Evolutionary conservation across 208 protist species (phyloP).

Genomic region (Blechomonas ayalai): DNA sequence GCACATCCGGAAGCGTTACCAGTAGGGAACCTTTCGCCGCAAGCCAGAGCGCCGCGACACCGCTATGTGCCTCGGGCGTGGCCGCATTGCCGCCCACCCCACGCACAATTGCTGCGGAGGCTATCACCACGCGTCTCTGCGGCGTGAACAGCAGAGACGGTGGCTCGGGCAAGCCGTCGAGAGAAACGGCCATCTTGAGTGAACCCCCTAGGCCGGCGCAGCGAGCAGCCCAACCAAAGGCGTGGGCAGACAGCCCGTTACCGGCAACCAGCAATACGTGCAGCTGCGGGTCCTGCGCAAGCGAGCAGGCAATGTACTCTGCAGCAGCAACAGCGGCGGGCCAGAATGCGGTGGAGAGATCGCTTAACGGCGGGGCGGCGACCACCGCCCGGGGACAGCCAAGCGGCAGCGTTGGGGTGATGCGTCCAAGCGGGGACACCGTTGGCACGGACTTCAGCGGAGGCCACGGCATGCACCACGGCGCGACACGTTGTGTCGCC

Average conservation of each 20-base stretch:
- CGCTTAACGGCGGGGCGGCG: conserved; percentile 9
- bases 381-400: conserved; percentile 33
- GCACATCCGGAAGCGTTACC: conserved; percentile 69
- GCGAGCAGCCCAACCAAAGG: conserved; percentile 71
- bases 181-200: conserved; percentile 31
- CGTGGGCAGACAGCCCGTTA: conserved; percentile 45
- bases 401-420: conserved; percentile 21
- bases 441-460: too few species aligned
- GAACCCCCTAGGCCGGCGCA: conserved; percentile 39
- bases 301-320: conserved; percentile 26
- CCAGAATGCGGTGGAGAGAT: conserved; percentile 24
- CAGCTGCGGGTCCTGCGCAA: conserved; percentile 3
- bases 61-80: not conserved
- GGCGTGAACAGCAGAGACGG: conserved; percentile 27
- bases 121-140: conserved; percentile 37
- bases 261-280: conserved; percentile 54
- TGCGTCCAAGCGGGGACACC: too few species aligned
- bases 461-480: conserved; percentile 40
- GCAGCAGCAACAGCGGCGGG: conserved; percentile 41
- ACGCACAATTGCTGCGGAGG: conserved; percentile 38
- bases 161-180: not conserved
- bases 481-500: not conserved
- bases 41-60: conserved; percentile 31
- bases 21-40: conserved; percentile 22
- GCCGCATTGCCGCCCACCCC: conserved; percentile 8